phyloP scores from a whole-genome alignment of 371 early-diverging fungal species.

The Mucor plumbeus region DNA sequence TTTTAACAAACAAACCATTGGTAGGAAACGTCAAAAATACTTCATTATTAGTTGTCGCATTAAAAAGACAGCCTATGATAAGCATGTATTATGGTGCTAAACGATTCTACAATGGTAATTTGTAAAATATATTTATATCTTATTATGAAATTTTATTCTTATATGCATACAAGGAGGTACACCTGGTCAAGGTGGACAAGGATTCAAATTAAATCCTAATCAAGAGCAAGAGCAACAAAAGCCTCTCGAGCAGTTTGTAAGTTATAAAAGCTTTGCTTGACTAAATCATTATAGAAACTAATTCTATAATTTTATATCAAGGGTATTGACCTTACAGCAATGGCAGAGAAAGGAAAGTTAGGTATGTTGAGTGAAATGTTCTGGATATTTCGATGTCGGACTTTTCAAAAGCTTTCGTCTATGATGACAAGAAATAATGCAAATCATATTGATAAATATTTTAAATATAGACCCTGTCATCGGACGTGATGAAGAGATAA shows the following conservation, averaged over 20 bases:
- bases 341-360: conserved; percentile 68
- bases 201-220: conserved; percentile 46
- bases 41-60: not conserved
- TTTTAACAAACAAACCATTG: not conserved
- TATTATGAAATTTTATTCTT: not conserved
- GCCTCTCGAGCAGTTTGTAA: conserved; percentile 51
- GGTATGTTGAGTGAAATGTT: conserved; percentile 53
- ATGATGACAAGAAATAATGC: not conserved
- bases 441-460: not conserved
- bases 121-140: not conserved
- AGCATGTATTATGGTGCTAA: conserved; percentile 7
- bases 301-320: conserved; percentile 9
- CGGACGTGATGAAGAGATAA: conserved; percentile 84
- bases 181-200: conserved; percentile 29
- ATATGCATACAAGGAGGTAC: conserved; percentile 7
- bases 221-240: conserved; percentile 46
- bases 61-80: conserved; percentile 1
- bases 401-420: conserved; percentile 2
- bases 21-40: conserved; percentile 4
- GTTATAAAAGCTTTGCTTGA: not conserved
- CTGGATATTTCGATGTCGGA: conserved; percentile 28
- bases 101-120: conserved; percentile 25
- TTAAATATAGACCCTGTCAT: conserved; percentile 76
- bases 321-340: conserved; percentile 76
- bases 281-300: too few relatives aligned